Evolutionary conservation across 495 filamentous ascomycete species (phyloP).

Genomic region (Penicillium egyptiacum): DNA sequence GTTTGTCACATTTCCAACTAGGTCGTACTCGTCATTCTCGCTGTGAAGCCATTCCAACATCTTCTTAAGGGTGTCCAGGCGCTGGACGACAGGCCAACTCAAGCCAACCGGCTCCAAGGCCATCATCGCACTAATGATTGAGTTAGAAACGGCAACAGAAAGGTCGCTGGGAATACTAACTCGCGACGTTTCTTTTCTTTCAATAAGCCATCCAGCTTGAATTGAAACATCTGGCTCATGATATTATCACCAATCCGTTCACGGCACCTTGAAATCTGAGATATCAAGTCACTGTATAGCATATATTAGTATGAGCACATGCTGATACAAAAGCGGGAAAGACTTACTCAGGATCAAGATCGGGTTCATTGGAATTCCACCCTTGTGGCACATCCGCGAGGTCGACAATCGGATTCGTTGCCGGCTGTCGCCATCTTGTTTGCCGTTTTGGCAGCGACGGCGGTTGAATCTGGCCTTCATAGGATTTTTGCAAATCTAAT

Average conservation of each 20-base stretch:
- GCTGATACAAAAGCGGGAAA: neutral
- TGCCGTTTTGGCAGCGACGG: neutral
- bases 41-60: neutral
- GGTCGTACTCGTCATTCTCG: neutral
- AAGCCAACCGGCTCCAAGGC: neutral
- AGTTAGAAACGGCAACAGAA: no score
- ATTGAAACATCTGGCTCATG: neutral
- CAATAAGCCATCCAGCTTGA: neutral
- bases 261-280: constrained; percentile 2
- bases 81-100: constrained; percentile 3
- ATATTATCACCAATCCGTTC: constrained; percentile 9
- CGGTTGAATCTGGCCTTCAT: neutral
- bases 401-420: neutral
- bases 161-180: neutral
- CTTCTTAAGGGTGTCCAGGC: neutral
- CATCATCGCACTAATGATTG: neutral
- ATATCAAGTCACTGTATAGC: constrained; percentile 1
- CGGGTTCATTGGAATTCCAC: neutral
- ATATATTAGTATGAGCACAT: neutral
- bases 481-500: neutral
- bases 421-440: neutral
- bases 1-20: neutral
- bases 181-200: neutral
- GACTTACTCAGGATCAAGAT: constrained; percentile 1
- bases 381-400: neutral